These are phyloP conservation scores for Aspergillus homomorphus DNA, from an alignment of 495 filamentous ascomycete species.

Conservation along the genomic window DNA sequence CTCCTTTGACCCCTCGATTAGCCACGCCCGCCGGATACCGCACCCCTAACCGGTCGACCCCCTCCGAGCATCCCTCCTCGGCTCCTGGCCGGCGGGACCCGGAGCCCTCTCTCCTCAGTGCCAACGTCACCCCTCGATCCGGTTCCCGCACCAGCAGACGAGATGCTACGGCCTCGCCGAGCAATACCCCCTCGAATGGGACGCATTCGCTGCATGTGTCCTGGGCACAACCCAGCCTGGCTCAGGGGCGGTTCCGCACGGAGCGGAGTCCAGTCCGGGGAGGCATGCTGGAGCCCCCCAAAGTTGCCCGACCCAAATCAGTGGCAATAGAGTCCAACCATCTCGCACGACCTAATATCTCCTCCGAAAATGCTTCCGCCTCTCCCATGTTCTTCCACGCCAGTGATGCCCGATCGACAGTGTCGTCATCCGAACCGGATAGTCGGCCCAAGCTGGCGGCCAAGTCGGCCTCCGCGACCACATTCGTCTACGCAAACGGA, in stretches of 20 bases:
- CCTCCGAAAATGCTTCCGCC: constrained; percentile 26
- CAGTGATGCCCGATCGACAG: constrained; percentile 55
- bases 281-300: constrained; percentile 30
- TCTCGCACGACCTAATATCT: constrained; percentile 30
- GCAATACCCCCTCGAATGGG: constrained; percentile 44
- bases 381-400: constrained; percentile 76
- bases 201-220: constrained; percentile 34
- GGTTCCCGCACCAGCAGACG: constrained; percentile 62
- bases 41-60: constrained; percentile 36
- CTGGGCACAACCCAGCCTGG: constrained; percentile 30
- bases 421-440: constrained; percentile 27
- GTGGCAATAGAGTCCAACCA: constrained; percentile 31
- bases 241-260: constrained; percentile 29
- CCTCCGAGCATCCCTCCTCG: constrained; percentile 29
- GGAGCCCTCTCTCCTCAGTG: constrained; percentile 52
- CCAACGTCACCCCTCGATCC: constrained; percentile 71
- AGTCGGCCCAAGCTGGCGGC: constrained; percentile 24
- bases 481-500: constrained; percentile 59
- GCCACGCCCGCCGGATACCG: constrained; percentile 39
- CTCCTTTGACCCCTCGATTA: constrained; percentile 50
- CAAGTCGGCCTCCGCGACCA: constrained; percentile 40
- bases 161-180: constrained; percentile 62
- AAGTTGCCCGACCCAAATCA: constrained; percentile 36
- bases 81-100: constrained; percentile 37
- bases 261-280: constrained; percentile 41